Evolutionary conservation across 768 basidiomycete genomes (phyloP), one percentile per base, ranked within the genome.

Genomic region (Ramaria sp.): DNA sequence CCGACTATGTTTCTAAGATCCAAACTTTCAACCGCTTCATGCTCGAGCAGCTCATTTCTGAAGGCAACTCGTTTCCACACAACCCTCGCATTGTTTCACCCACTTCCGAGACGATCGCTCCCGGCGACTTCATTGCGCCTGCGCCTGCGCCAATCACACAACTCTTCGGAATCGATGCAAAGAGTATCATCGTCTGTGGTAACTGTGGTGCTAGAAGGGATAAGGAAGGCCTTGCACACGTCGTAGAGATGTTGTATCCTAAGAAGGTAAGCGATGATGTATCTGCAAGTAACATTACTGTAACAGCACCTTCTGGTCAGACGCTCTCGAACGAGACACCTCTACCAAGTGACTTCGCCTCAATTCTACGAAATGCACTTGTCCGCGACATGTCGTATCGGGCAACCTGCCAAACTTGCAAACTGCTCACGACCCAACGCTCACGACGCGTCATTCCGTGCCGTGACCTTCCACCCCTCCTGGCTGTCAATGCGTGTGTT

Each of bases 11-110:
- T 0, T 82, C 87, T 51, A 86, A 91, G 73, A 97, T 98, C 42
- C 96, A 97, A 69, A 81, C 82, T 15, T 97, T 97, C 75, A 92
- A 97, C 67, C 84, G 95, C 20, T 97, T 96, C 73, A 76, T 96
- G 39, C 70, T 97, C 52, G 93, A 97, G 59, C 85, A 86, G 52
- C 76, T 97, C 62, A 82, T 78, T 57, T 76, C 78, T 3, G 91
- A 93, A 69, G 85, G 84, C 4, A 86, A 82, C 60, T 67, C 69
- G 22, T 81, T 77, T 63, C 80, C 80, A 22, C 69, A 78, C 45
- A 89, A 87, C 61, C 83, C 81, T 1, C 58, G 64, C 17, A 62
- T 86, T 17, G 63, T 80, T 56, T 75, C 69, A 62, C 66, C 66
- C n/a, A 53, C 65, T 37, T 53, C 65, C 51, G 51, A 52, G 48